Evolutionary conservation across 495 filamentous ascomycete species (phyloP), one percentile per base, ranked within the genome.

Genomic region (Penicillium coprophilum): DNA sequence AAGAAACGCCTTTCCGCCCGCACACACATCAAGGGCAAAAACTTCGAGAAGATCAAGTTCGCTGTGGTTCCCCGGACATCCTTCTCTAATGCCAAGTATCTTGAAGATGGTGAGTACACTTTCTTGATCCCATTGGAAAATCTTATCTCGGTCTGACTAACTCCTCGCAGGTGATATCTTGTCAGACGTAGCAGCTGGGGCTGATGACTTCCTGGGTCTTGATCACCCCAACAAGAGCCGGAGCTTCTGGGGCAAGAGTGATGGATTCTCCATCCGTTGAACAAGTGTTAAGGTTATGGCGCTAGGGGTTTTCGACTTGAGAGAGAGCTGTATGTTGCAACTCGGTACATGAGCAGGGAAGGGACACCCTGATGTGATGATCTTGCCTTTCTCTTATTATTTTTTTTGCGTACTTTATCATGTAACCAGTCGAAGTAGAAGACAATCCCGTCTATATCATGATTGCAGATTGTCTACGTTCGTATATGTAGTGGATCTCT

Each of bases 21-120:
- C 46, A 96, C 89, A 3, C 92, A 92, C 12, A 85, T 99, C 69
- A 97, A 96, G 75, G 94, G 94, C 59, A 97, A 97, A 77, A 90
- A 90, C 53, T 94, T 97, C 59, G 94, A 99, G 72, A 99, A 97
- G 79, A 92, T 97, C 69, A 96, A 92, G 72, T 97, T 99, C 77
- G 90, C 91, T 6, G 73, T 96, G 43, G 80, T 97, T 7, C 82
- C 84, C 57, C 82, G 88, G 51, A 70, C 79, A 24, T 71, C 80
- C 24, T 95, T 87, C 71, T 83, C 87, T 19, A 88, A 82, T 62
- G 87, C 92, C 5, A 77, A 82, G 52, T 96, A 96, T 76, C 77
- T 99, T 53, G 83, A 82, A 58, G 94, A 97, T 77, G 92, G 94
- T 96, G 76, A 80, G 85, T 69, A 31, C 1, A 13, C 41, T 31